Evolutionary conservation across 2,329 filamentous ascomycete genomes (phyloP).

Genomic region (Verruconis gallopava): DNA sequence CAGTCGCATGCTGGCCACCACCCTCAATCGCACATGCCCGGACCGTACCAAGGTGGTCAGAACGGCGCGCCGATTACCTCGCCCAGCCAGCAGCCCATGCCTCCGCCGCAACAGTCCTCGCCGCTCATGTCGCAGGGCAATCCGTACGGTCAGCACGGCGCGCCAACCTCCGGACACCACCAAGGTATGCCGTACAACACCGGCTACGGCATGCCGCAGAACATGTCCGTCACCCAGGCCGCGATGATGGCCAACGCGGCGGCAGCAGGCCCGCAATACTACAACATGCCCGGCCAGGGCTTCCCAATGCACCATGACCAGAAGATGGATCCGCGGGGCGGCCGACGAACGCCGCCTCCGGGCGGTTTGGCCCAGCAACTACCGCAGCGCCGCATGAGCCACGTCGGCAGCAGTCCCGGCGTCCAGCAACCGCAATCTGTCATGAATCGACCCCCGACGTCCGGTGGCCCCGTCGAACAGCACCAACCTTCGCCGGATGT

Average conservation of each 20-base stretch:
- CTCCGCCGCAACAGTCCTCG: conserved; percentile 53
- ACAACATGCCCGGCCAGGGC: conserved; percentile 59
- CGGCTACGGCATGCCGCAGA: conserved; percentile 69
- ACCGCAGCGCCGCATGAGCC: conserved; percentile 28
- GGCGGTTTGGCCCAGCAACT: conserved; percentile 9
- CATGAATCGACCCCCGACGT: conserved; percentile 47
- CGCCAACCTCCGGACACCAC: conserved; percentile 47
- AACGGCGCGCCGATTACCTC: conserved; percentile 49
- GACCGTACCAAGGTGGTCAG: conserved; percentile 21
- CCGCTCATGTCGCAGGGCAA: conserved; percentile 64
- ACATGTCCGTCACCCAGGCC: conserved; percentile 75
- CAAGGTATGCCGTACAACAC: conserved; percentile 71
- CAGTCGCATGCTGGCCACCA: conserved; percentile 30
- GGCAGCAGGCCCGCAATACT: conserved; percentile 61
- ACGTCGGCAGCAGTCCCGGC: conserved; percentile 27
- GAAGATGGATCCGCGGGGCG: conserved; percentile 14
- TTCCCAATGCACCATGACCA: conserved; percentile 24
- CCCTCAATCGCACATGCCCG: conserved; percentile 26
- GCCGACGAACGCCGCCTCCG: conserved; percentile 6
- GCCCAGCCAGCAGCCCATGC: conserved; percentile 54
- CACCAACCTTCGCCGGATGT: conserved; percentile 70
- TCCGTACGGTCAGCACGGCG: conserved; percentile 48
- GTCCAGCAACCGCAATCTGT: conserved; percentile 62
- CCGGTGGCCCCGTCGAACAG: conserved; percentile 47
- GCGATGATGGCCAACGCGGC: conserved; percentile 91